These are phyloP conservation scores for Auriscalpium vulgare DNA, from an alignment of 768 basidiomycete genomes.

Conservation along the genomic window DNA sequence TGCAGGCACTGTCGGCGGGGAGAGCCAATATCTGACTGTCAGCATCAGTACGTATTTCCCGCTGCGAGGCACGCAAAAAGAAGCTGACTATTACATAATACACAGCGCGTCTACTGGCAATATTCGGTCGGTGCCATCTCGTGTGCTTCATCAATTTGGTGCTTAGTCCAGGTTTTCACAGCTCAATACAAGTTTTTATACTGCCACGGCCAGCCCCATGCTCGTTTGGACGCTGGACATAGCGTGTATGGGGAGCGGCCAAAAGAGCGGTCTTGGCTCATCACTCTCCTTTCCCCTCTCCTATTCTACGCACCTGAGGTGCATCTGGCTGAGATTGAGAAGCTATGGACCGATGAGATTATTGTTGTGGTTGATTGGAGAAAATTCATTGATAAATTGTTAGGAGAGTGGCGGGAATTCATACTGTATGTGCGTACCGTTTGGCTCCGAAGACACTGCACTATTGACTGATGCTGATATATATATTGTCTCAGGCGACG, in stretches of 20 bases:
- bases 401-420: constrained; percentile 7
- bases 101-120: constrained; percentile 3
- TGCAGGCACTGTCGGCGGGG: no score
- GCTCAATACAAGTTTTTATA: constrained; percentile 12
- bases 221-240: constrained; percentile 3
- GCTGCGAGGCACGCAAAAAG: no score
- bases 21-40: no score
- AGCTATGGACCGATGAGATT: constrained; percentile 6
- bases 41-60: no score
- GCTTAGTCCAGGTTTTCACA: background rate
- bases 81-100: no score
- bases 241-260: background rate
- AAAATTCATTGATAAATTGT: constrained; percentile 1
- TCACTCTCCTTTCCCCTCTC: constrained; percentile 5
- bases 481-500: background rate
- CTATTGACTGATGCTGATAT: background rate
- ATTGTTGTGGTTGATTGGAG: constrained; percentile 7
- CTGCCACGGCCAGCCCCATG: constrained; percentile 10
- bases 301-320: constrained; percentile 12
- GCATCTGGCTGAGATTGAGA: constrained; percentile 11
- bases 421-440: constrained; percentile 5
- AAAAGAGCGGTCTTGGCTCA: constrained; percentile 2
- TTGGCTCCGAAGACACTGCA: background rate
- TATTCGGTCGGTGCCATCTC: constrained; percentile 5
- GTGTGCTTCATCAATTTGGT: background rate